Base-by-base conservation (phyloP, 257 asterid species). In the Parsonsia alboflavescens region DNA sequence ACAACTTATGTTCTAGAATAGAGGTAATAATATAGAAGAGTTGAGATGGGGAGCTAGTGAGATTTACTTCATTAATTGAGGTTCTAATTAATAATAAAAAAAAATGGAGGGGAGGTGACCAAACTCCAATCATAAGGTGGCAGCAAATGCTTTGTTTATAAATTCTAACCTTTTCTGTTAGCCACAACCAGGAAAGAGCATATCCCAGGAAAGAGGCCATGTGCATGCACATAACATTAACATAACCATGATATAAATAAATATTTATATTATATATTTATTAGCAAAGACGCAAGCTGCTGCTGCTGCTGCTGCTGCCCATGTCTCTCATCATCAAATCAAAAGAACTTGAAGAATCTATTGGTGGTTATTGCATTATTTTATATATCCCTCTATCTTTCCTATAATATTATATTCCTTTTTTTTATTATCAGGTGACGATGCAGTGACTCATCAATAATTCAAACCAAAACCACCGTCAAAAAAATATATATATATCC, bases 321-420 rank as follows among this genome's bases (percentile, higher is more conserved):
- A n/a, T n/a, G n/a, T n/a, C n/a, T n/a, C n/a, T n/a, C n/a, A n/a
- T n/a, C n/a, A 45, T 50, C 30, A 61, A 65, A n/a, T 64, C 45
- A 10, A 42, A 72, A 56, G 11, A 17, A 42, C 68, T 63, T 21
- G 17, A 54, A 72, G 70, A 72, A 71, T 71, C 76, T 59, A 54
- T 30, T 68, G 74, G 62, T 17, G 30, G n/a, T 74, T 64, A 30
- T 49, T 30, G 49, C 22, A 74, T 21, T 74, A 74, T 33, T 10
- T 48, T 30, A 49, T 74, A 50, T 63, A 21, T 33, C 24, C 7
- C 28, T 33, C 41, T 16, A 21, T 50, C 0, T 30, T 16, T 49
- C 19, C 2, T 42, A 6, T 56, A 30, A 1, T 13, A 22, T 1
- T 49, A 22, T 1, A 13, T 26, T 45, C 0, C 50, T 50, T 49